Conservation (phyloP, 768 basidiomycete species). For the Hericium erinaceus region DNA sequence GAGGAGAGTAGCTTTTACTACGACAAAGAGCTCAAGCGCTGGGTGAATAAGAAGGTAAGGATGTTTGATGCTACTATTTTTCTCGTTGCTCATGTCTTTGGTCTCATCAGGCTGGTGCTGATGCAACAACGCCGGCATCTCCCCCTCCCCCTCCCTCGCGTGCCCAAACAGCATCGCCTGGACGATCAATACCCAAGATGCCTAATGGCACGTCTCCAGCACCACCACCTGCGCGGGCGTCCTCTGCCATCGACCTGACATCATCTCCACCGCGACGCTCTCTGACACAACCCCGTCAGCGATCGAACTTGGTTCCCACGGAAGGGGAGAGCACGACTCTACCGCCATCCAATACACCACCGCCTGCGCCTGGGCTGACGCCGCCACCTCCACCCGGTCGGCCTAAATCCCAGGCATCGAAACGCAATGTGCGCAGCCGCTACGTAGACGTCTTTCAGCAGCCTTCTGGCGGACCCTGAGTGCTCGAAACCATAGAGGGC, state of each 20-base stretch:
- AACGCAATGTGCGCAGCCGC: slow-evolving; percentile 69
- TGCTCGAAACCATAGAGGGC: neutral
- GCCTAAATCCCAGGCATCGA: slow-evolving; percentile 53
- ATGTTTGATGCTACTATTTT: neutral
- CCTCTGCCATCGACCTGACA: slow-evolving; percentile 56
- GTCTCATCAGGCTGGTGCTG: slow-evolving; percentile 42
- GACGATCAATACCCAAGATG: slow-evolving; percentile 32
- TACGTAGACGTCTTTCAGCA: slow-evolving; percentile 90
- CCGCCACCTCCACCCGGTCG: slow-evolving; percentile 37
- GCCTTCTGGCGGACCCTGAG: slow-evolving; percentile 5
- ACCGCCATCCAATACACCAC: slow-evolving; percentile 23
- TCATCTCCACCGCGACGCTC: slow-evolving; percentile 42
- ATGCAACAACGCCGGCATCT: slow-evolving; percentile 40
- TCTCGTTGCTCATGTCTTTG: neutral
- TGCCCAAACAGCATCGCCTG: slow-evolving; percentile 81
- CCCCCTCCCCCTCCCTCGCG: slow-evolving; percentile 75
- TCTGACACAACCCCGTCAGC: slow-evolving; percentile 38
- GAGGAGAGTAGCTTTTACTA: slow-evolving; percentile 88
- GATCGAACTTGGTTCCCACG: slow-evolving; percentile 56
- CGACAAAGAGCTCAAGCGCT: slow-evolving; percentile 89
- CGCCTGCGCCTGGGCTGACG: slow-evolving; percentile 30
- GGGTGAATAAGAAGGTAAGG: slow-evolving; percentile 89
- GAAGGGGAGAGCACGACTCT: slow-evolving; percentile 24
- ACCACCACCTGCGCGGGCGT: slow-evolving; percentile 43
- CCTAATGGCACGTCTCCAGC: slow-evolving; percentile 24